Percentiles rank a stretch among this genome's conserved stretches.
Evolutionary conservation across 2,329 filamentous ascomycete genomes (phyloP).

Genomic region (Trichoderma aggressivum): DNA sequence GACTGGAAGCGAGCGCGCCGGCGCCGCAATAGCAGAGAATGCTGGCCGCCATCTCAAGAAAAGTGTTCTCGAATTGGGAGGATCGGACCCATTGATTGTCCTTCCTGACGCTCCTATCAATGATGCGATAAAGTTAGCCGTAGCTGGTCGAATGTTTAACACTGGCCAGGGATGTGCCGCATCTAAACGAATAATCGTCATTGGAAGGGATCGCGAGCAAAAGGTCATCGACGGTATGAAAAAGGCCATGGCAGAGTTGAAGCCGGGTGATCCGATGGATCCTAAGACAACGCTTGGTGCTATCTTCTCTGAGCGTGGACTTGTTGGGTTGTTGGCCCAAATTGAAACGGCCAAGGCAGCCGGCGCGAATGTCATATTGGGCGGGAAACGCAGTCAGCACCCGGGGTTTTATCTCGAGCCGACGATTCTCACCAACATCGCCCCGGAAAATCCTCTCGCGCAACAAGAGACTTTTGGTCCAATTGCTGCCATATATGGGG

Average conservation of each 20-base stretch:
- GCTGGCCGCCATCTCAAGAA: neutral
- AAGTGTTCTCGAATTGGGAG: neutral
- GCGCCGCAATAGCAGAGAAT: constrained; percentile 59
- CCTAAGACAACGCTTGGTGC: neutral
- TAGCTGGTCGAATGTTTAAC: neutral
- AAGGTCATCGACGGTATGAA: neutral
- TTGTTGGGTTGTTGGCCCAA: neutral
- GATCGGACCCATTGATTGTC: neutral
- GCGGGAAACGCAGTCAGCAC: neutral
- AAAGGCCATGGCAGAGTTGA: neutral
- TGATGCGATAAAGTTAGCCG: neutral
- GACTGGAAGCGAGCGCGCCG: neutral
- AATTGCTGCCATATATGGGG: neutral
- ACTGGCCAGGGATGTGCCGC: neutral
- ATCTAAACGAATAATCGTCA: neutral
- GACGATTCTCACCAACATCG: neutral
- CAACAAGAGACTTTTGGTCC: constrained; percentile 1
- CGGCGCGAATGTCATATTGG: neutral
- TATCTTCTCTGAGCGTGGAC: neutral
- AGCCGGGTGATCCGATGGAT: neutral
- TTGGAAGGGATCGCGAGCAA: neutral
- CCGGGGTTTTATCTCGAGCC: neutral
- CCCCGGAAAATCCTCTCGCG: neutral
- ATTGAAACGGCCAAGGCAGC: neutral
- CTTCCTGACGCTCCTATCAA: neutral